Conservation (phyloP, 2,329 filamentous ascomycete species). For the Sarocladium kiliense region DNA sequence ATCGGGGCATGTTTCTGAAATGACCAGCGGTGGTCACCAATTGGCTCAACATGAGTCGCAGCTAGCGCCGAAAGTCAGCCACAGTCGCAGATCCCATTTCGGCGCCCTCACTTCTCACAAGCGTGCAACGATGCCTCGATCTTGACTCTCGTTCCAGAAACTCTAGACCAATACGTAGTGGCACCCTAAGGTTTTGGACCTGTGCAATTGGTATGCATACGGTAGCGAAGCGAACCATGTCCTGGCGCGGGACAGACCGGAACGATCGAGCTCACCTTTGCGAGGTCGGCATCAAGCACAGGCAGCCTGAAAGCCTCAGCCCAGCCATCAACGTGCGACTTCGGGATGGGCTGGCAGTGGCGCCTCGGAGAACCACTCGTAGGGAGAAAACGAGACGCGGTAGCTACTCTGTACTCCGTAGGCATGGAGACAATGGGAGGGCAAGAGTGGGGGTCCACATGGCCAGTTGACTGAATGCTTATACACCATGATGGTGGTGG, state of each 20-base stretch:
- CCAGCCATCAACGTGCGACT: neutral
- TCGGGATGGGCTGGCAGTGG: neutral
- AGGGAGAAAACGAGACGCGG: neutral
- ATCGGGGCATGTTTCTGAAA: too few relatives aligned
- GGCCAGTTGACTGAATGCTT: neutral
- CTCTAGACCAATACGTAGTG: too few relatives aligned
- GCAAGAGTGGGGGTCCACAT: constrained; percentile 3
- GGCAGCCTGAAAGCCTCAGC: neutral
- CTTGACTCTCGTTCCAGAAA: too few relatives aligned
- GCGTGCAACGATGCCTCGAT: too few relatives aligned
- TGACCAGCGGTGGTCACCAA: too few relatives aligned
- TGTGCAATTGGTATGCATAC: neutral
- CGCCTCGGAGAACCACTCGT: neutral
- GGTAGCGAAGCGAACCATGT: neutral
- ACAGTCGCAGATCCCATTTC: too few relatives aligned
- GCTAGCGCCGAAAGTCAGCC: too few relatives aligned
- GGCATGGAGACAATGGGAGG: neutral
- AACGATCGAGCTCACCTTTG: neutral
- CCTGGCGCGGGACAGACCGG: neutral
- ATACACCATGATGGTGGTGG: neutral
- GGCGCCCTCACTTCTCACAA: too few relatives aligned
- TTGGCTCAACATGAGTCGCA: too few relatives aligned
- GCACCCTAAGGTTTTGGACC: neutral
- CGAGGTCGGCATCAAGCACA: neutral
- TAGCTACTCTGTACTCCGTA: too few relatives aligned